phyloP scores from a whole-genome alignment of 192 early-diverging fungal species.

The Gonapodya prolifera region DNA sequence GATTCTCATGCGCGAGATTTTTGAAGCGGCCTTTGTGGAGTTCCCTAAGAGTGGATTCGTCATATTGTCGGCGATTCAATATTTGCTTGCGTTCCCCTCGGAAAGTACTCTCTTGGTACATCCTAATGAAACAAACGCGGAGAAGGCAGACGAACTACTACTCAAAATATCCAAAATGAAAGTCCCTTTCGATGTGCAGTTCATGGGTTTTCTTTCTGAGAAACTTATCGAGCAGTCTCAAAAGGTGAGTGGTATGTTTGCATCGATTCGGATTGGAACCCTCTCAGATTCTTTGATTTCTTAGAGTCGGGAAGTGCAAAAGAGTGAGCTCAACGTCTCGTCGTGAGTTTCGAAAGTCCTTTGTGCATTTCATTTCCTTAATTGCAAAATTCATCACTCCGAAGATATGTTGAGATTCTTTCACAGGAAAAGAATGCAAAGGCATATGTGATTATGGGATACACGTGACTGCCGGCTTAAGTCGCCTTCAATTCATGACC shows the following conservation, averaged over 20 bases:
- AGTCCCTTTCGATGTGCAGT: background rate
- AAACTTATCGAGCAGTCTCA: background rate
- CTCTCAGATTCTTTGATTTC: no score
- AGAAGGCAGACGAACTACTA: background rate
- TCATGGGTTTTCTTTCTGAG: background rate
- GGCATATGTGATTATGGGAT: background rate
- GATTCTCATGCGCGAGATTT: background rate
- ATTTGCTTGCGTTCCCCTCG: background rate
- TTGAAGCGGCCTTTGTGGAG: background rate
- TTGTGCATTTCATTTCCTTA: no score
- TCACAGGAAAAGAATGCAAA: background rate
- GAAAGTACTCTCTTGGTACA: background rate
- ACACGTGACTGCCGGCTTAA: background rate
- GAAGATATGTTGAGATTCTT: background rate
- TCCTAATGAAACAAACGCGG: background rate
- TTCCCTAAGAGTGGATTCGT: background rate
- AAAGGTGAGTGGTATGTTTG: background rate
- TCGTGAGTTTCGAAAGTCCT: no score
- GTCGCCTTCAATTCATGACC: background rate
- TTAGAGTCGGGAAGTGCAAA: background rate
- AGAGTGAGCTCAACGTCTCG: background rate
- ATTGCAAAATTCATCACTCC: no score
- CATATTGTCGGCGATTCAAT: background rate
- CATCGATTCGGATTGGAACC: background rate
- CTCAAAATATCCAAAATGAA: background rate